These are phyloP conservation scores for Nigrograna mackinnonii DNA, from an alignment of 2,329 filamentous ascomycete species.

Conservation along the genomic window DNA sequence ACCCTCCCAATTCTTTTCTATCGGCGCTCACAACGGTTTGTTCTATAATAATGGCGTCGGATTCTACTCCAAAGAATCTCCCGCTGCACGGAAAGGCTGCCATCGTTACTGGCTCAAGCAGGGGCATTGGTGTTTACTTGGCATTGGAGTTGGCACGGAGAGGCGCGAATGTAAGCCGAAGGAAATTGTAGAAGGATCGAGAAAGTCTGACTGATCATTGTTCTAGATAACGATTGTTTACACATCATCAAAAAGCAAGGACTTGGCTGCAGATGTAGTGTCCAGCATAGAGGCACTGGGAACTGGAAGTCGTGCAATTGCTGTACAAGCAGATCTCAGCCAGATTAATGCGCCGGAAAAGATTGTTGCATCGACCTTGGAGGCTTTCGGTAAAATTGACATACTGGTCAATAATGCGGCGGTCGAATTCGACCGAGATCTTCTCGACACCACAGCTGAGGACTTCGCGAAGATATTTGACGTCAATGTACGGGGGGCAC, in stretches of 20 bases:
- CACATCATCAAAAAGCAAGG: constrained; percentile 43
- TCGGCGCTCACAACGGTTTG: neutral
- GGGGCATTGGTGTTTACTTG: constrained; percentile 54
- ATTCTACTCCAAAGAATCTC: constrained; percentile 7
- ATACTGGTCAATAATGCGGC: constrained; percentile 50
- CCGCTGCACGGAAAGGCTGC: constrained; percentile 42
- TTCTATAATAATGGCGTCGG: constrained; percentile 6
- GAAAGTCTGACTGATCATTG: too few species aligned
- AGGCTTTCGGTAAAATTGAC: constrained; percentile 46
- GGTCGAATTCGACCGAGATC: constrained; percentile 25
- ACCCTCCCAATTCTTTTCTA: too few species aligned
- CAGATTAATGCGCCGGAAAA: constrained; percentile 35
- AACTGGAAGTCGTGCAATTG: constrained; percentile 40
- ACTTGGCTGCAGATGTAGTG: constrained; percentile 36
- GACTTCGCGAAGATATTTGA: constrained; percentile 61
- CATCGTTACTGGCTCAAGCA: constrained; percentile 55
- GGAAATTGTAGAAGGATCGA: neutral
- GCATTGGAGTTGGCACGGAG: constrained; percentile 52
- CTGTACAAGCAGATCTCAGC: constrained; percentile 46
- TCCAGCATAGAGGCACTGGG: constrained; percentile 36
- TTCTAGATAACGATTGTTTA: constrained; percentile 48
- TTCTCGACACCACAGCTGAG: constrained; percentile 43
- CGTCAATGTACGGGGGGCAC: constrained; percentile 59
- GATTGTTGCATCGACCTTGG: constrained; percentile 40
- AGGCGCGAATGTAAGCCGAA: constrained; percentile 45